phyloP scores from a whole-genome alignment of 352 stramenopile species.

The Pythium brassicae region DNA sequence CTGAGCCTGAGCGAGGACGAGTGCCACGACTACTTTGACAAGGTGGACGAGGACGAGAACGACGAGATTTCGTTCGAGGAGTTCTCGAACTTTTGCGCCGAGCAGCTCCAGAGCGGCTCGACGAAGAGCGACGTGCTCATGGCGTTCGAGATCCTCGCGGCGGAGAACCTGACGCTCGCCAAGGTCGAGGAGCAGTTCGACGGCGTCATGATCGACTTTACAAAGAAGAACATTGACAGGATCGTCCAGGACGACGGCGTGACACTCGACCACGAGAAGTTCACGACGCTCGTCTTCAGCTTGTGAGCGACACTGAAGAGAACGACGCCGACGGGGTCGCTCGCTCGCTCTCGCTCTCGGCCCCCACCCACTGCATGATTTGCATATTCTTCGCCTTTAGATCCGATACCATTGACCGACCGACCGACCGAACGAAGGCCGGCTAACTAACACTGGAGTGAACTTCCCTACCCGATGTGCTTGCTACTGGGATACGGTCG shows the following conservation, averaged over 20 bases:
- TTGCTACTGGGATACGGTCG: too few relatives aligned
- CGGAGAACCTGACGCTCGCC: constrained; percentile 67
- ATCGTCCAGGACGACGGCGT: constrained; percentile 47
- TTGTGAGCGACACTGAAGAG: constrained; percentile 40
- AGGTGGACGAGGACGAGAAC: constrained; percentile 77
- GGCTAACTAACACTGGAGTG: constrained; percentile 9
- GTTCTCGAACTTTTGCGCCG: constrained; percentile 84
- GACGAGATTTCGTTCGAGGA: constrained; percentile 83
- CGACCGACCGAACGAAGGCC: constrained; percentile 1
- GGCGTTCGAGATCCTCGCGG: constrained; percentile 76
- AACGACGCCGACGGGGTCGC: background rate
- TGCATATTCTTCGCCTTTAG: background rate
- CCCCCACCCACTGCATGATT: background rate
- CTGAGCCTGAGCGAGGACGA: constrained; percentile 85
- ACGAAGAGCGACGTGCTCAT: constrained; percentile 76
- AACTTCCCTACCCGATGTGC: constrained; percentile 17
- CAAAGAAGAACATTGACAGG: constrained; percentile 66
- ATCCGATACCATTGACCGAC: background rate
- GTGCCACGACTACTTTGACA: constrained; percentile 86
- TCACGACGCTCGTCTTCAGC: constrained; percentile 78
- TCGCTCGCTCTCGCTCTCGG: background rate
- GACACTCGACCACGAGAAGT: constrained; percentile 70
- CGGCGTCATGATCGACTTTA: constrained; percentile 62
- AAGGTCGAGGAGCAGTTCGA: constrained; percentile 86
- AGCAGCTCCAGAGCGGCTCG: constrained; percentile 86